Evolutionary conservation across 2,329 filamentous ascomycete genomes (phyloP).

Genomic region (Sordariomycetes sp.): DNA sequence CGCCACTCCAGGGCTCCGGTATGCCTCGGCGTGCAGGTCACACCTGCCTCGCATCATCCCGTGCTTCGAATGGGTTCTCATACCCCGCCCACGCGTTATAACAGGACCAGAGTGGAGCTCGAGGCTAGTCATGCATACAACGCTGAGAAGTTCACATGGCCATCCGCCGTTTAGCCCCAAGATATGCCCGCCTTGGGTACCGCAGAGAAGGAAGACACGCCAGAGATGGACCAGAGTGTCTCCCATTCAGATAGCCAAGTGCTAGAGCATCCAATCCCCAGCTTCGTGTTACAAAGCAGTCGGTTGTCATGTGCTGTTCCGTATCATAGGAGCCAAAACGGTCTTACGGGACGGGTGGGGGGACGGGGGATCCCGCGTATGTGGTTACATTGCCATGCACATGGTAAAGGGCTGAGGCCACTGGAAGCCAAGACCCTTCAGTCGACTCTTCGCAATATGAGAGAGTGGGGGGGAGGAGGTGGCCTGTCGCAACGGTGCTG

Average conservation of each 20-base stretch:
- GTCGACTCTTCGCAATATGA: background rate
- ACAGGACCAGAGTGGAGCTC: background rate
- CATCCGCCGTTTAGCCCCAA: background rate
- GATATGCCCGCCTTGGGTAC: too few relatives aligned
- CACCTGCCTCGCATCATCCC: background rate
- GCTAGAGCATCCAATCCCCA: too few relatives aligned
- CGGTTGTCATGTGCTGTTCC: background rate
- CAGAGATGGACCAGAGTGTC: too few relatives aligned
- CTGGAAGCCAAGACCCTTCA: background rate
- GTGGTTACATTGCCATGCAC: background rate
- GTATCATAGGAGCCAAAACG: background rate
- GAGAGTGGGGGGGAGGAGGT: background rate
- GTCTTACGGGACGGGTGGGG: background rate
- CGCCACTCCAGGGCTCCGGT: background rate
- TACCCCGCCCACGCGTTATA: background rate
- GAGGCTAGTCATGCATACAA: background rate
- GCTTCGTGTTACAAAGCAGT: background rate
- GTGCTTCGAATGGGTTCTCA: background rate
- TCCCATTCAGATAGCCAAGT: too few relatives aligned
- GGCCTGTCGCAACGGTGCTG: background rate
- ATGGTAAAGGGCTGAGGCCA: background rate
- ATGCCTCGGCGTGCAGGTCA: background rate
- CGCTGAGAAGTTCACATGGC: background rate
- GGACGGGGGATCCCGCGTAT: background rate
- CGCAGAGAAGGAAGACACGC: too few relatives aligned